Base-by-base conservation (phyloP, 768 basidiomycete genomes). In the Pleurotus sapidus region DNA sequence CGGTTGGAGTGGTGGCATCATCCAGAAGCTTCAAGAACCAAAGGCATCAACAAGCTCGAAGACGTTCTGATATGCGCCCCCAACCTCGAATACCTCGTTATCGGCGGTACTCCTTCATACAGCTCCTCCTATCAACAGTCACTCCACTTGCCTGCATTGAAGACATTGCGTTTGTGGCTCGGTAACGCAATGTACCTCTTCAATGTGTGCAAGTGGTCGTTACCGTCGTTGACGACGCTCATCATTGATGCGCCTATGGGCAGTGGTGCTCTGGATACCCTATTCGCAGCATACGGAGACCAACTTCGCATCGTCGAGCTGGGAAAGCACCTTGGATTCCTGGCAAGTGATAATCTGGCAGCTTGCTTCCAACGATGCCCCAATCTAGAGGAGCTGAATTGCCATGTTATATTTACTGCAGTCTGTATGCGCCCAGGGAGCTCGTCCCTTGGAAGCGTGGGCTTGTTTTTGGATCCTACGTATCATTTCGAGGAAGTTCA, bases 1-100 rank as follows among this genome's bases (percentile, higher is more conserved):
- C 81, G 86, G 24, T 75, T 89, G 27, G 86, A 88, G 49, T 89
- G 86, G 86, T 88, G 84, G 84, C 79, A 87, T 63, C 67, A 81
- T 61, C 72, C 66, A 25, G 77, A 77, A 38, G 86, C 87, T 18
- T 80, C 83, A 39, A 77, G 82, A 46, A 76, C 83, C 15, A 86
- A 86, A 1, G 87, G 87, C 5, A 83, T 88, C 59, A 88, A 89
- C 67, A 84, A 80, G 5, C 70, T 89, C 42, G 63, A 65, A 2
- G 69, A 77, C 51, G 82, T 86, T 58, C 76, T 89, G 23, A 70
- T 66, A 7, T 71, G 68, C 46, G 67, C 85, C 3, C 84, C 87
- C 5, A 82, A 80, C 57, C 64, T 89, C 48, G 74, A 77, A 49
- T 87, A 82, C 62, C 81, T 89, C 51, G 74, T 81, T 58, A 67